These are phyloP conservation scores for Blastobotrys niveus DNA, from an alignment of 1,139 yeast genomes.

Conservation along the genomic window DNA sequence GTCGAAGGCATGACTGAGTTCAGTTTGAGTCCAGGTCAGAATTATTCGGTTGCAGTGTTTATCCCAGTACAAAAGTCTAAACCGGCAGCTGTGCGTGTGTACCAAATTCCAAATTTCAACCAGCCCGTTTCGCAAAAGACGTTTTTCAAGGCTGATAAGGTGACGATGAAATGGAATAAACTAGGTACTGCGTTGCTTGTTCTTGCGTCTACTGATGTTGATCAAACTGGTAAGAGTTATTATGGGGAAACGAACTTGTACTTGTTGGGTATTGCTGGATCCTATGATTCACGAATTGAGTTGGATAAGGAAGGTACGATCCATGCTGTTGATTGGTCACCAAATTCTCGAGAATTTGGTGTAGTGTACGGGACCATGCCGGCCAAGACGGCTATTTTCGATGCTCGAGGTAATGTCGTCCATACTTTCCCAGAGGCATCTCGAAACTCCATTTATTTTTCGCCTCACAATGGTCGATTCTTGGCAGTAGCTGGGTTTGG, in stretches of 20 bases:
- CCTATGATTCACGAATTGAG: slow-evolving; percentile 82
- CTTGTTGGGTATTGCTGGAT: slow-evolving; percentile 84
- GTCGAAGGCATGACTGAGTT: slow-evolving; percentile 57
- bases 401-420: slow-evolving; percentile 84
- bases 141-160: slow-evolving; percentile 92
- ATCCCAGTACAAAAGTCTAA: slow-evolving; percentile 71
- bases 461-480: slow-evolving; percentile 82
- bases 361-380: slow-evolving; percentile 98
- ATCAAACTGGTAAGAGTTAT: slow-evolving; percentile 86
- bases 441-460: slow-evolving; percentile 82
- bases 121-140: slow-evolving; percentile 82
- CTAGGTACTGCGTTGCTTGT: slow-evolving; percentile 93
- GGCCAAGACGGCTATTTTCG: slow-evolving; percentile 89
- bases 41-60: slow-evolving; percentile 88
- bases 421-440: slow-evolving; percentile 83
- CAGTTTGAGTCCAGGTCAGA: slow-evolving; percentile 79
- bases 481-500: slow-evolving; percentile 96
- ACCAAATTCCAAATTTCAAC: slow-evolving; percentile 61
- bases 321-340: slow-evolving; percentile 97
- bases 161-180: slow-evolving; percentile 88
- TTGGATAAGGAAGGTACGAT: slow-evolving; percentile 93
- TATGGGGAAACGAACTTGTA: slow-evolving; percentile 95
- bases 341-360: slow-evolving; percentile 93
- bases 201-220: slow-evolving; percentile 92
- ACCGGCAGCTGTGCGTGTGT: slow-evolving; percentile 85